Base-by-base conservation (phyloP, 2,329 filamentous ascomycete genomes). In the Nectriaceae sp. region DNA sequence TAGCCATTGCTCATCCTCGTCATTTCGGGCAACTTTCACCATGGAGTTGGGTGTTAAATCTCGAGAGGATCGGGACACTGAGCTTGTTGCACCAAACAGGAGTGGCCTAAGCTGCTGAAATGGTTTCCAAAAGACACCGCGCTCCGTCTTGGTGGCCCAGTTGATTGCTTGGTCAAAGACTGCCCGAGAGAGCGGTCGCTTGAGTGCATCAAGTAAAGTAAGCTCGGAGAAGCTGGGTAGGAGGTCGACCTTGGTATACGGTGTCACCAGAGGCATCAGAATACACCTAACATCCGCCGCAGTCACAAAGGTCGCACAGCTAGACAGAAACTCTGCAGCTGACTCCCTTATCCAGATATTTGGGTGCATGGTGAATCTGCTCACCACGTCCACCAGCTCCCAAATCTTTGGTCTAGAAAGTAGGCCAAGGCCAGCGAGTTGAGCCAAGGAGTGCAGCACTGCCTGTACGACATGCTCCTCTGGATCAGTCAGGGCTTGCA, bases 1-100 rank as follows among this genome's bases (percentile, higher is more conserved):
- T n/a, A 99, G 75, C 92, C 94, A 97, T 57, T 91, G 84, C 53
- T 97, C 91, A 64, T 99, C 94, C 66, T 97, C 93, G 8, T 96
- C 91, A 57, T 92, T 96, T 63, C 85, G 92, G 1, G 80, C 72
- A 3, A 88, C 73, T 56, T 82, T 84, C 54, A 76, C 79, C 21
- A 94, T 70, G 10, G 83, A 75, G 59, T 79, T 80, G 41, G 74
- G 66, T 31, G 77, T 77, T 44, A 79, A 66, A 52, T 87, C 84
- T 60, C 75, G 78, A 40, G 79, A 75, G 39, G 80, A 77, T 52
- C 82, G 77, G 11, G 80, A 76, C 19, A 81, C 60, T 15, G 76
- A 79, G 4, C 60, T 61, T 5, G 82, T 78, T 1, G 82, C 80
- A 1, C 83, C 85, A 57, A 92, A 88, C 1, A 85, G 82, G 36